Conservation (phyloP, 169 alveolate species). For the Plasmodium gonderi region DNA sequence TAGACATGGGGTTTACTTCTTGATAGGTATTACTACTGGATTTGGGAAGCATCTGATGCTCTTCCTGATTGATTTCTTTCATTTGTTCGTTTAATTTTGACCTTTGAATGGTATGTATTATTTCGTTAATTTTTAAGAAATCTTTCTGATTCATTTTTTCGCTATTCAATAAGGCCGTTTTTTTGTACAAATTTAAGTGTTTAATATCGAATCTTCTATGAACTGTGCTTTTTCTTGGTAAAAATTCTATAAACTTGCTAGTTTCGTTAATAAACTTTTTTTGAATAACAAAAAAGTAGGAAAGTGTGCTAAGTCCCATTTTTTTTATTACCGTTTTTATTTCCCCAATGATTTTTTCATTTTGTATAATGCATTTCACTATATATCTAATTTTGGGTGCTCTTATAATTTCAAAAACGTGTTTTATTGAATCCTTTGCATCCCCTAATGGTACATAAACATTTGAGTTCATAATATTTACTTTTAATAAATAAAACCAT, state of each 20-base stretch:
- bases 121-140: not conserved
- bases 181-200: slow-evolving; percentile 17
- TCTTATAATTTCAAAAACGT: slow-evolving; percentile 34
- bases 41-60: not conserved
- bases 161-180: slow-evolving; percentile 25
- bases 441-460: slow-evolving; percentile 20
- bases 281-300: slow-evolving; percentile 32
- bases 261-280: slow-evolving; percentile 9
- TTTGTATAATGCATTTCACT: not conserved
- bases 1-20: too few species aligned
- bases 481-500: slow-evolving; percentile 48
- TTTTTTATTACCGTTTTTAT: slow-evolving; percentile 22
- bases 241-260: not conserved
- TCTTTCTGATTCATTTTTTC: slow-evolving; percentile 8
- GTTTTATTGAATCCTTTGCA: slow-evolving; percentile 4
- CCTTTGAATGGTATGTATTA: slow-evolving; percentile 4
- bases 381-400: not conserved
- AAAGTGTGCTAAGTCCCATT: slow-evolving; percentile 38
- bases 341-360: slow-evolving; percentile 1
- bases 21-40: not conserved
- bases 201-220: slow-evolving; percentile 1
- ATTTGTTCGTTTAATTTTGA: not conserved
- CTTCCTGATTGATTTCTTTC: not conserved
- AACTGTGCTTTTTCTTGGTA: slow-evolving; percentile 34
- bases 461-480: slow-evolving; percentile 12